phyloP scores from a whole-genome alignment of 805 yeast genomes.

The Tetrapisispora namnaoensis region DNA sequence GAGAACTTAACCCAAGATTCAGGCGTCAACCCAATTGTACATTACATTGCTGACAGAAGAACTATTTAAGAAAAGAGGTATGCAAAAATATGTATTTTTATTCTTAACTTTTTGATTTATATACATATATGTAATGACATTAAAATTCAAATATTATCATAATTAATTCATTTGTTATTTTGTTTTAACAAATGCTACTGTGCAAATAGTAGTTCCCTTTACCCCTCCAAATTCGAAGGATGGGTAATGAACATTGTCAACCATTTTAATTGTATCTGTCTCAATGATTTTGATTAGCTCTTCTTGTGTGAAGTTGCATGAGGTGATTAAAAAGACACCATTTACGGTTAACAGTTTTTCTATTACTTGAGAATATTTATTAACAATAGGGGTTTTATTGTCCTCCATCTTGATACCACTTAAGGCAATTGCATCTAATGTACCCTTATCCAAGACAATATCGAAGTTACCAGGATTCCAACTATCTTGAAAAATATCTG shows the following conservation, averaged over 20 bases:
- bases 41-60: conserved; percentile 79
- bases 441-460: conserved; percentile 84
- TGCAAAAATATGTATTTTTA: conserved; percentile 1
- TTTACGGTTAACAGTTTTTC: conserved; percentile 42
- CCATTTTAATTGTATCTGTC: conserved; percentile 39
- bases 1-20: conserved; percentile 77
- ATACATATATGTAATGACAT: conserved; percentile 1
- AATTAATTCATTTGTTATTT: conserved; percentile 2
- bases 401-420: conserved; percentile 46
- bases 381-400: conserved; percentile 37
- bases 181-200: conserved; percentile 59
- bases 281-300: conserved; percentile 55
- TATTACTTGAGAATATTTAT: conserved; percentile 55
- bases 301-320: conserved; percentile 84
- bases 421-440: conserved; percentile 91
- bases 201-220: conserved; percentile 80
- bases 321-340: conserved; percentile 68
- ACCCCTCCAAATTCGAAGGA: conserved; percentile 82
- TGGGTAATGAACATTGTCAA: conserved; percentile 69
- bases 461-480: conserved; percentile 46
- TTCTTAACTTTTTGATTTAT: neutral
- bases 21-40: conserved; percentile 83
- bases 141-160: neutral
- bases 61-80: conserved; percentile 38
- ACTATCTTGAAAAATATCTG: conserved; percentile 49